A percentile compares a stretch with the other conserved stretches of the same genome.
Evolutionary conservation across 768 basidiomycete genomes (phyloP).

Genomic region (Trametes maxima): DNA sequence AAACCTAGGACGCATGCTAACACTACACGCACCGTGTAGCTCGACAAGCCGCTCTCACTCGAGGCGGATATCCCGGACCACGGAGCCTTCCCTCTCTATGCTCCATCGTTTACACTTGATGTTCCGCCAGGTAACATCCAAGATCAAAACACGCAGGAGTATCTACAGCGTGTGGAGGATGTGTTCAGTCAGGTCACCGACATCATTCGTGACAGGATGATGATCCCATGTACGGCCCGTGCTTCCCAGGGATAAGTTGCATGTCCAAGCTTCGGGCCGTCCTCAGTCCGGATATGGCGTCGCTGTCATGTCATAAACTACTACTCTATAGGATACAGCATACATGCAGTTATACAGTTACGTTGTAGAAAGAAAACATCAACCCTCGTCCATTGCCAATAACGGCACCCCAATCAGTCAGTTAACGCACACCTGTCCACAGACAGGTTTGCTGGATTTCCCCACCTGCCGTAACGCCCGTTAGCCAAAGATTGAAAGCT

Average conservation of each 20-base stretch:
- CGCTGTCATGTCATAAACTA: background rate
- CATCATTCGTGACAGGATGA: slow-evolving; percentile 13
- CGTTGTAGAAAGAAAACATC: background rate
- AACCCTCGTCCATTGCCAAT: background rate
- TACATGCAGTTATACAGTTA: background rate
- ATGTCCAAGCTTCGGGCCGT: background rate
- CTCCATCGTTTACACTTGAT: slow-evolving; percentile 80
- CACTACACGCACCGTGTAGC: slow-evolving; percentile 40
- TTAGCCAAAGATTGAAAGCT: background rate
- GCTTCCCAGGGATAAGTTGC: background rate
- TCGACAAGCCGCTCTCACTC: slow-evolving; percentile 52
- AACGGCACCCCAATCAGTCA: background rate
- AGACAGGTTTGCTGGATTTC: slow-evolving; percentile 41
- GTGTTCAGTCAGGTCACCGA: slow-evolving; percentile 25
- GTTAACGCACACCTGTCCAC: slow-evolving; percentile 38
- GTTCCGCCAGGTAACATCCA: slow-evolving; percentile 71
- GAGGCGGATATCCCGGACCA: slow-evolving; percentile 81
- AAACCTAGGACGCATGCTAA: background rate
- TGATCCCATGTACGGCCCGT: background rate
- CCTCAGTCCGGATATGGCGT: background rate
- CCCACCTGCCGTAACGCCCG: slow-evolving; percentile 30
- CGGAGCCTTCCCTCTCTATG: slow-evolving; percentile 68
- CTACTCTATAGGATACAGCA: slow-evolving; percentile 1
- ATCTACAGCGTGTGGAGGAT: slow-evolving; percentile 48
- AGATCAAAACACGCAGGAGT: slow-evolving; percentile 69